Base-by-base conservation (phyloP, 768 basidiomycete genomes). In the Russula vinacea region DNA sequence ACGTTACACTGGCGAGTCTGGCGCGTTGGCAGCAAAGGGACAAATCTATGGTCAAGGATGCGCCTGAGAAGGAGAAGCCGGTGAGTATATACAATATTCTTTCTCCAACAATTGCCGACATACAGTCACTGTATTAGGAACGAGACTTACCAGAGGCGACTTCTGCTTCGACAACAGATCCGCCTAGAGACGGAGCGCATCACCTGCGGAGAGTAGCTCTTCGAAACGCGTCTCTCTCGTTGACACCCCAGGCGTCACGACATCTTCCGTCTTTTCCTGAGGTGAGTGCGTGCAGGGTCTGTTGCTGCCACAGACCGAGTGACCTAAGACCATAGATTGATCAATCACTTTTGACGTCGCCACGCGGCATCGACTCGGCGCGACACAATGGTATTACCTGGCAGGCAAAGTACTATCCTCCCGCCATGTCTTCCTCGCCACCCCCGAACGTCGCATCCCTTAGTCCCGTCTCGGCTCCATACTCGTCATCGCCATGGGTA, bases 21-120 rank as follows among this genome's bases (percentile, higher is more conserved):
- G 24, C 35, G 24, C 54, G 58, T 22, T 60, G 58, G 64, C 53
- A 60, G n/a, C 64, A 60, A 19, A 65, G 58, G 19, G 58, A 60
- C 6, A 56, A 60, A 17, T 24, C 58, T 16, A 51, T 37, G 39
- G 37, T 42, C 19, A 51, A 44, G 22, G 47, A 51, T 17, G 13
- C 58, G 17, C 53, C 58, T 49, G 16, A 19, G 39, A n/a, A n/a
- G 7, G 42, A 17, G 2, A 24, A 42, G 19, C 32, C 8, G 47
- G 64, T 60, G 17, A 65, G 64, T 5, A 19, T 32, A 0, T 13
- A 0, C 35, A 17, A 19, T n/a, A 5, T 13, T 3, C 24, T 26
- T 51, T 42, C n/a, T 26, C 42, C 5, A 16, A 11, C 33, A 9
- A 11, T 0, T 29, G 29, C 35, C n/a, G 8, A 64, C 2, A 14